Percentiles rank a stretch among this genome's conserved stretches.
These are phyloP conservation scores for Rhizoctonia solani DNA, from an alignment of 1,284 basidiomycete species.

Conservation along the genomic window DNA sequence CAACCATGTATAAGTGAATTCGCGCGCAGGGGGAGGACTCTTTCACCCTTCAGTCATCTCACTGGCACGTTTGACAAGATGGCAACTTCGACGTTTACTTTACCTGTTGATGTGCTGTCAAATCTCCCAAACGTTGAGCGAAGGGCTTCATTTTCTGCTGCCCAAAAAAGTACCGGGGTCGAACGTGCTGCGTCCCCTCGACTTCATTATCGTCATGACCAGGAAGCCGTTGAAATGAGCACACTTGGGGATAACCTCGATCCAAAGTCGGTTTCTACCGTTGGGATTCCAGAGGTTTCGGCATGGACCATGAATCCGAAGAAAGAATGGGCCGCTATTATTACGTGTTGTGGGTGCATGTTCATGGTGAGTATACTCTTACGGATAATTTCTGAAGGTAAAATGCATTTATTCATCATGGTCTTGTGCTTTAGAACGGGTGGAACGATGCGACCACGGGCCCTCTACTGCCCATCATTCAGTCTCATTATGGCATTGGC, in stretches of 20 bases:
- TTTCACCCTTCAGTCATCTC: neutral
- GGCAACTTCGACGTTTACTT: conserved; percentile 2
- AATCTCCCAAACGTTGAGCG: neutral
- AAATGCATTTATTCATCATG: neutral
- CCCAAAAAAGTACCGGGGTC: neutral
- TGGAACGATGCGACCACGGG: conserved; percentile 62
- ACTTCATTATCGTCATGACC: neutral
- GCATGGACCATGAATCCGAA: conserved; percentile 15
- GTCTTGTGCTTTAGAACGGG: conserved; percentile 45
- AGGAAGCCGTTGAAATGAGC: conserved; percentile 17
- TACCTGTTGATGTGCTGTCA: conserved; percentile 11
- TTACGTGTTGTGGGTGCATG: conserved; percentile 22
- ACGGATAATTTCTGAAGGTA: neutral
- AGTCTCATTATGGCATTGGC: conserved; percentile 57
- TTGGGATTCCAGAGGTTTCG: neutral
- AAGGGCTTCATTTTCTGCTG: conserved; percentile 4
- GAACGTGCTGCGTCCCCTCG: neutral
- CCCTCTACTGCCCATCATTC: conserved; percentile 60
- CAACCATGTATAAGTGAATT: too few relatives aligned
- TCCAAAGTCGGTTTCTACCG: neutral
- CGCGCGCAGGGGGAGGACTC: too few relatives aligned
- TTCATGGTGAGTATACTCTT: conserved; percentile 7
- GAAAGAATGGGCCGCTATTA: conserved; percentile 29
- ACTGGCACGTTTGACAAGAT: neutral
- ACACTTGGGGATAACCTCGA: neutral